Evolutionary conservation across 129 eudicot genomes (phyloP), one percentile per base, ranked within the genome.

Genomic region (Chrysanthemum makinoi): DNA sequence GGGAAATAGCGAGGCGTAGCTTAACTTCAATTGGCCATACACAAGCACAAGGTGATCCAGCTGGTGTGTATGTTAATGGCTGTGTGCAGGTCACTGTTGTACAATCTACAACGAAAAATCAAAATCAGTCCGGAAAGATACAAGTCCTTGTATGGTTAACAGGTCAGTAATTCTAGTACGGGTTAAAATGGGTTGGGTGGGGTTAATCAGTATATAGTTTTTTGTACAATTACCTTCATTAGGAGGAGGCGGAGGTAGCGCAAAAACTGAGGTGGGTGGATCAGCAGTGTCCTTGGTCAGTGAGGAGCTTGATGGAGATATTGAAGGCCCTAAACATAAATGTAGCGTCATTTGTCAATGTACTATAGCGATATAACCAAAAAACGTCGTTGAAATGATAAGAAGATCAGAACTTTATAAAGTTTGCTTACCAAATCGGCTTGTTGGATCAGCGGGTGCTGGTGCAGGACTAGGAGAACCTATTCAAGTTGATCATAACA

Each of bases 171-270:
- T 54, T 54, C 10, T 16, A 16, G 16, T 54, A 54, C 5, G 2
- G 60, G 60, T 54, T 16, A 11, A 54, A 54, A 35, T 3, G 3
- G 20, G 22, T 54, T 15, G 19, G 6, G 11, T 54, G 10, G 22
- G 10, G 19, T 54, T 3, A 9, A 15, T 16, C 57, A 52, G 17
- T 10, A 52, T 52, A 52, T 63, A 33, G 49, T 63, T 33, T 26
- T 33, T 5, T 6, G n/a, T n/a, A 39, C 0, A 6, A 14, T 69
- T 80, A 89, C 98, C 98, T 80, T 82, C 85, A 80, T 86, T 85
- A 53, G 92, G 95, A 73, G 98, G 98, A 14, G 96, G 96, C 47
- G 96, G 94, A 69, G 98, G 98, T 66, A 92, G 80, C 10, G 73
- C 17, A 59, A 85, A 63, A 81, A 82, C 77, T 10, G 87, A 68